A percentile compares a stretch with the other conserved stretches of the same genome.
These are phyloP conservation scores for Chromera velia DNA, from an alignment of 73 alveolate genomes.

Conservation along the genomic window DNA sequence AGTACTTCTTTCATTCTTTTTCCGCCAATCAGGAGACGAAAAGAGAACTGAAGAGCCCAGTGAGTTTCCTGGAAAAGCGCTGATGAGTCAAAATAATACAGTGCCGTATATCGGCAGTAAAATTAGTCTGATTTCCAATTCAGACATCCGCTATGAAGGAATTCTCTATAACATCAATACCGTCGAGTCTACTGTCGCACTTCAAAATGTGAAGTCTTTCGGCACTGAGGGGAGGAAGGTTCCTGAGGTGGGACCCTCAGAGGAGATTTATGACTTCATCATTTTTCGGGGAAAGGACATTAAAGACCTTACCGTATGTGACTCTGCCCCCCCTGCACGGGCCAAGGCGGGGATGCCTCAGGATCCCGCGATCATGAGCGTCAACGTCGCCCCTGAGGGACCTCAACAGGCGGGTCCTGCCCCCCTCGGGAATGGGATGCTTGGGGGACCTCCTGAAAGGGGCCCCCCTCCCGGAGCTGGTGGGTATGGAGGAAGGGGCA, in stretches of 20 bases:
- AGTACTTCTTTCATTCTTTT: too few relatives aligned
- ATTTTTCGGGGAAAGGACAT: constrained; percentile 40
- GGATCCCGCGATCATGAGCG: constrained; percentile 50
- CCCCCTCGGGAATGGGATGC: too few relatives aligned
- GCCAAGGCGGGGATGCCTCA: constrained; percentile 29
- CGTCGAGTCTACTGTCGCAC: constrained; percentile 26
- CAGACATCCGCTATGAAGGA: constrained; percentile 46
- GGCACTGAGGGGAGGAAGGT: constrained; percentile 44
- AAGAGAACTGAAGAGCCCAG: too few relatives aligned
- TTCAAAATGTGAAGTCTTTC: constrained; percentile 28
- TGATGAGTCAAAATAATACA: too few relatives aligned
- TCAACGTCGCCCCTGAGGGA: not conserved
- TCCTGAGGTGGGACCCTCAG: constrained; percentile 38
- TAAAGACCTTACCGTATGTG: constrained; percentile 22
- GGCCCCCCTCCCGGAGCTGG: too few relatives aligned
- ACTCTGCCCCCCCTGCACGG: too few relatives aligned
- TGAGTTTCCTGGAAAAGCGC: too few relatives aligned
- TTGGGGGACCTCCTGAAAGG: too few relatives aligned
- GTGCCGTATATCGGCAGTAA: constrained; percentile 23
- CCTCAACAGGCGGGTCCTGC: not conserved
- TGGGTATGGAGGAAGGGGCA: too few relatives aligned
- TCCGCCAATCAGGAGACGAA: too few relatives aligned
- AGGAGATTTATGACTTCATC: constrained; percentile 20
- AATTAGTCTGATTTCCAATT: constrained; percentile 26
- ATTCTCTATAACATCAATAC: constrained; percentile 36